Conservation (phyloP, 2,329 filamentous ascomycete species). For the Didymella sp. region DNA sequence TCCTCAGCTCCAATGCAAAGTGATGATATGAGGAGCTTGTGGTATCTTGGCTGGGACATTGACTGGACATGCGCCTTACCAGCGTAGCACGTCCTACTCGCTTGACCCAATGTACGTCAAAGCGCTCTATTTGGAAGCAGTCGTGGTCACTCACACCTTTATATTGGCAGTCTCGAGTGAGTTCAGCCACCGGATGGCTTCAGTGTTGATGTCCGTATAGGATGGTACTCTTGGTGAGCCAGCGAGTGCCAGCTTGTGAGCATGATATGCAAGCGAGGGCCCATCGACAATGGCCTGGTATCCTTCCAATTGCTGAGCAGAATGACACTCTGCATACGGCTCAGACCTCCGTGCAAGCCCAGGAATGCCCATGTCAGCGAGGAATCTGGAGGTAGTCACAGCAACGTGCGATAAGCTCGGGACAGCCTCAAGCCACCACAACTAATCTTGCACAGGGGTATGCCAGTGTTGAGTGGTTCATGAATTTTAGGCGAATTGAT, state of each 20-base stretch:
- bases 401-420: conserved; percentile 5
- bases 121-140: conserved; percentile 14
- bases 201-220: conserved; percentile 68
- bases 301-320: conserved; percentile 31
- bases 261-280: conserved; percentile 76
- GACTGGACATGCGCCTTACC: conserved; percentile 14
- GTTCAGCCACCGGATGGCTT: conserved; percentile 65
- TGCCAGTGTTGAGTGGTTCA: conserved; percentile 13
- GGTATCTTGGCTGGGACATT: conserved; percentile 6
- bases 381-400: conserved; percentile 7
- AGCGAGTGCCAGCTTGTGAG: conserved; percentile 61
- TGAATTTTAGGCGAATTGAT: conserved; percentile 17
- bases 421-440: conserved; percentile 10
- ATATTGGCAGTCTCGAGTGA: conserved; percentile 63
- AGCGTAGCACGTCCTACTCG: conserved; percentile 11
- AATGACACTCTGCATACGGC: conserved; percentile 39
- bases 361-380: conserved; percentile 44
- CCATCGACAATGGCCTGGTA: conserved; percentile 70
- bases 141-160: conserved; percentile 63
- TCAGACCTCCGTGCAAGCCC: conserved; percentile 42
- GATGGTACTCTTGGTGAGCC: conserved; percentile 36
- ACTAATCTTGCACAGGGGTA: conserved; percentile 13
- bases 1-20: background rate
- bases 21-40: background rate
- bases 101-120: background rate